phyloP scores from a whole-genome alignment of 192 early-diverging fungal species.

The Backusella macrospora region DNA sequence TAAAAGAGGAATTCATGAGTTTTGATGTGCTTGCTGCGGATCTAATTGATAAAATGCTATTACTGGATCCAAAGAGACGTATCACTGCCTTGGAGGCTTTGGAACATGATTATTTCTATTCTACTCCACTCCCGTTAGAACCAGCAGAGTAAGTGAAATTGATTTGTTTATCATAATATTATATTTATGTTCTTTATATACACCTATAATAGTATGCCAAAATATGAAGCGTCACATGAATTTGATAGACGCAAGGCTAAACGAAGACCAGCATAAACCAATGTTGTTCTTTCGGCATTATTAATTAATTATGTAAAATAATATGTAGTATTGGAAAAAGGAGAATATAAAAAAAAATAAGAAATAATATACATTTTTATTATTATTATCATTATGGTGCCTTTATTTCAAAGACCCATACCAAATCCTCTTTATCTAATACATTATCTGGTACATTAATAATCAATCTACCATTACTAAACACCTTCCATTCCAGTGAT shows the following conservation, averaged over 20 bases:
- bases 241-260: constrained; percentile 58
- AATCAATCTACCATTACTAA: constrained; percentile 18
- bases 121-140: constrained; percentile 67
- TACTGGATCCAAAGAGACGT: constrained; percentile 75
- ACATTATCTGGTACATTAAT: constrained; percentile 15
- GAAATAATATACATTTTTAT: not conserved
- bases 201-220: constrained; percentile 57
- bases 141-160: constrained; percentile 55
- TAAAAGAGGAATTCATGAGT: constrained; percentile 62
- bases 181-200: not conserved
- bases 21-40: constrained; percentile 65
- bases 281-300: not conserved
- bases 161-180: not conserved
- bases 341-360: too few species aligned
- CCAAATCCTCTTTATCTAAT: not conserved
- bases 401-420: constrained; percentile 27
- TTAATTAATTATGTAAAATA: too few species aligned
- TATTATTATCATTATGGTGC: not conserved
- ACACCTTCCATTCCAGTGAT: constrained; percentile 7
- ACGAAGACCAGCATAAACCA: not conserved
- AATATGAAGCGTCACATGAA: constrained; percentile 77
- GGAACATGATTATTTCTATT: constrained; percentile 81
- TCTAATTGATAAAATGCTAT: constrained; percentile 77
- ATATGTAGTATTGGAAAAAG: too few species aligned
- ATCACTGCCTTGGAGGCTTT: constrained; percentile 75